phyloP scores from a whole-genome alignment of 331 rosid genomes.

The Arachis monticola region DNA sequence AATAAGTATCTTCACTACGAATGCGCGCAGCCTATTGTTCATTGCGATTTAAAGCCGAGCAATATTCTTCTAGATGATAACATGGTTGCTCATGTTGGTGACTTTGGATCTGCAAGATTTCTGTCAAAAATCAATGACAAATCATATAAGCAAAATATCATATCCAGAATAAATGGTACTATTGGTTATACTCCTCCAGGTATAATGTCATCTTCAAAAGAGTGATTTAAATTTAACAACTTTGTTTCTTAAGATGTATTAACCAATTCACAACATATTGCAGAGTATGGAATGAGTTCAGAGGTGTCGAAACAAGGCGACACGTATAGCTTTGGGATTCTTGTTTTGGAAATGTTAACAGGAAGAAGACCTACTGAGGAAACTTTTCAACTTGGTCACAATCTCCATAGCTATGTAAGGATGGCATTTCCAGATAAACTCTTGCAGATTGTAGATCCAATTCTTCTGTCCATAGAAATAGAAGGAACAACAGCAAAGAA shows the following conservation, averaged over 20 bases:
- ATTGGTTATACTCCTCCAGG: slow-evolving; percentile 48
- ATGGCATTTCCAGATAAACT: slow-evolving; percentile 33
- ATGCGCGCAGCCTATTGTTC: slow-evolving; percentile 40
- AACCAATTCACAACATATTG: not conserved
- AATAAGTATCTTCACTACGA: slow-evolving; percentile 45
- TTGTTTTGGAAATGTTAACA: slow-evolving; percentile 42
- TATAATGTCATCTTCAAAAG: not conserved
- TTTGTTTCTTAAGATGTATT: not conserved
- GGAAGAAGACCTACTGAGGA: slow-evolving; percentile 44
- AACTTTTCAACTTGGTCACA: slow-evolving; percentile 36
- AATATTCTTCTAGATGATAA: slow-evolving; percentile 47
- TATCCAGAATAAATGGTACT: slow-evolving; percentile 47
- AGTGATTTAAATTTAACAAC: too few species aligned
- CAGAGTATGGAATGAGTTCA: slow-evolving; percentile 39
- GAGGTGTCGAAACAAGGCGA: slow-evolving; percentile 40
- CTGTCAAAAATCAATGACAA: slow-evolving; percentile 12
- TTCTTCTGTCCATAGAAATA: slow-evolving; percentile 18
- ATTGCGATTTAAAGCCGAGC: slow-evolving; percentile 48
- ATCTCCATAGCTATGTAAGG: slow-evolving; percentile 33
- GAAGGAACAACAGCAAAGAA: not conserved
- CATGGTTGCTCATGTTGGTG: slow-evolving; percentile 46
- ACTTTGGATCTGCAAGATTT: slow-evolving; percentile 51
- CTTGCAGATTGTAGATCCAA: slow-evolving; percentile 36
- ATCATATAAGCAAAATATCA: slow-evolving; percentile 31
- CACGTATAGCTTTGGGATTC: slow-evolving; percentile 44